A percentile compares a stretch with the other conserved stretches of the same genome.
Conservation (phyloP, 305 asterid genomes). For the Solanum hybrid region DNA sequence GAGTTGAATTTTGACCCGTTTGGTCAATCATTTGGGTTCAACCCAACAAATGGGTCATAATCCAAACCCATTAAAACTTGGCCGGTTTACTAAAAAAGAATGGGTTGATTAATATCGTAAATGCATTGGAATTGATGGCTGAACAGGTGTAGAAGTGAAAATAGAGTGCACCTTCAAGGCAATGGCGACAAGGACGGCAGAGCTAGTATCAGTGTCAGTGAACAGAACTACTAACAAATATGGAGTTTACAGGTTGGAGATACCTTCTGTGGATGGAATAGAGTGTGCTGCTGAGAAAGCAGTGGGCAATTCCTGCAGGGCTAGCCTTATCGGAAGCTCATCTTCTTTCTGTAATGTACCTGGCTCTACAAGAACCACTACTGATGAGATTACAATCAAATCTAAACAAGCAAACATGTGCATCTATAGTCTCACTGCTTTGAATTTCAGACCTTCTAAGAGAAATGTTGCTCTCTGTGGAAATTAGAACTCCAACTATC, state of each 20-base stretch:
- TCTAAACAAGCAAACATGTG: conserved; percentile 53
- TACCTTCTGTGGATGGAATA: conserved; percentile 86
- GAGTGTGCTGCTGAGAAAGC: conserved; percentile 74
- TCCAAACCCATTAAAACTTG: neutral
- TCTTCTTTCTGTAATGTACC: conserved; percentile 51
- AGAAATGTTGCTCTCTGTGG: conserved; percentile 54
- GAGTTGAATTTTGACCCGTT: neutral
- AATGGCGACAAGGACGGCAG: conserved; percentile 54
- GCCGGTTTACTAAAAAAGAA: neutral
- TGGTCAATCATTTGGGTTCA: neutral
- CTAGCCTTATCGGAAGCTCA: conserved; percentile 35
- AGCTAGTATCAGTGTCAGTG: conserved; percentile 59
- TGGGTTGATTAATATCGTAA: conserved; percentile 10
- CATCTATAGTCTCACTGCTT: conserved; percentile 62
- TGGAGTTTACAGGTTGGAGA: conserved; percentile 71
- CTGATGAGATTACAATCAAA: conserved; percentile 62
- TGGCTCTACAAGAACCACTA: conserved; percentile 36
- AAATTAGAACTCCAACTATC: conserved; percentile 5
- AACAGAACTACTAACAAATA: conserved; percentile 68
- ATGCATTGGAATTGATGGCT: neutral
- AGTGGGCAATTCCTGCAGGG: conserved; percentile 53
- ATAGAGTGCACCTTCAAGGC: conserved; percentile 88
- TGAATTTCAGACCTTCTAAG: conserved; percentile 69
- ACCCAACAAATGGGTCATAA: neutral
- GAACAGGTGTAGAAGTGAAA: conserved; percentile 68